Base-by-base conservation (phyloP, 176 grass and related monocot genomes). In the Carex kokanica region DNA sequence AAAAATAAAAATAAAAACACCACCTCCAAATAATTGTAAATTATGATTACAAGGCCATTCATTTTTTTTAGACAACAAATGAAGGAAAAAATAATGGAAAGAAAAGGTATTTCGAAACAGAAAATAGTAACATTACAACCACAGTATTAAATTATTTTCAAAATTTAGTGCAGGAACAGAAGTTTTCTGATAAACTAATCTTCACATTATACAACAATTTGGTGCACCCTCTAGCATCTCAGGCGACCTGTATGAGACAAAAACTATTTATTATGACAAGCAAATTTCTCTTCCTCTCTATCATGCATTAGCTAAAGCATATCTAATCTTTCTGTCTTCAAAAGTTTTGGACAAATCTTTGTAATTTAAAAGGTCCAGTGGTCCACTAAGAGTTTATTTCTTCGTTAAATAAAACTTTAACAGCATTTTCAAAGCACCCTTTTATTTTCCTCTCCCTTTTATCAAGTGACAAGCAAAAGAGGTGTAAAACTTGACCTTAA, bases 141-240 rank as follows among this genome's bases (percentile, higher is more conserved):
- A 60, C 20, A n/a, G 41, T 77, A 85, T 57, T 31, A 9, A 65
- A 61, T 82, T 82, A 82, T 82, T 82, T 66, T 59, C 60, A 65
- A 52, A 86, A 78, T 25, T 80, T 59, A 84, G 16, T 20, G 27
- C 5, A 83, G 41, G 55, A 61, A 73, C 27, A 65, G 55, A 60
- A 53, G 56, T 41, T 84, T 34, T 18, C 15, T 51, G 11, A 78
- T 17, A 20, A 74, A 72, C 53, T 64, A 14, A 24, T 47, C 38
- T 40, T 97, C 94, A 93, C 94, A 91, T 97, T 32, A 93, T 7
- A 16, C 77, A 79, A 54, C 94, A 97, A 75, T 90, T 90, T 74
- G 89, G 84, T 80, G 89, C 54, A 62, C 84, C 86, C 71, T 84
- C 89, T 72, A 94, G 88, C 91, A 94, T 91, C 79, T 91, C 90